These are phyloP conservation scores for Lactarius sanguifluus DNA, from an alignment of 768 basidiomycete genomes.

Conservation along the genomic window DNA sequence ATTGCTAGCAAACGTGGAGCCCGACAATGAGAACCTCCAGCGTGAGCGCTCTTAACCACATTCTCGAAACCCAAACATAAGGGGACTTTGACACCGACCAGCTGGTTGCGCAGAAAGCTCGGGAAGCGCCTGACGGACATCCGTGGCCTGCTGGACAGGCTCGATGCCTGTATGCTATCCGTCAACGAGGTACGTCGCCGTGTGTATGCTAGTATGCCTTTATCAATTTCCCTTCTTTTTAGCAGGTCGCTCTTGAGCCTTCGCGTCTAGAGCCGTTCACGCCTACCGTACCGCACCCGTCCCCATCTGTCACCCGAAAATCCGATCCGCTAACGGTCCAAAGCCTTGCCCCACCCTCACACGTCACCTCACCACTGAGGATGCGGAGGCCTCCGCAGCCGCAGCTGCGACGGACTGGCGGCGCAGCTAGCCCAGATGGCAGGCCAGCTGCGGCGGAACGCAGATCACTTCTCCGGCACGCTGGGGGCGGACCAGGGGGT, in stretches of 20 bases:
- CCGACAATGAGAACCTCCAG: slow-evolving; percentile 17
- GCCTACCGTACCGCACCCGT: slow-evolving; percentile 50
- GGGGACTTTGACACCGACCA: background rate
- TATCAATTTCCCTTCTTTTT: background rate
- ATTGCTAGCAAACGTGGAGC: slow-evolving; percentile 14
- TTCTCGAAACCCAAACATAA: background rate
- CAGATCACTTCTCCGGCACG: slow-evolving; percentile 69
- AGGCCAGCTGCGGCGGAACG: slow-evolving; percentile 76
- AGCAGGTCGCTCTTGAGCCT: slow-evolving; percentile 45
- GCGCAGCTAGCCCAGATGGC: slow-evolving; percentile 55
- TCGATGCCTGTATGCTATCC: slow-evolving; percentile 53
- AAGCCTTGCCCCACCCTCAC: slow-evolving; percentile 26
- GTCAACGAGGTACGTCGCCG: slow-evolving; percentile 52
- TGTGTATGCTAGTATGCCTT: background rate
- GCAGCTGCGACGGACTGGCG: background rate
- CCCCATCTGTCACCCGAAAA: slow-evolving; percentile 23
- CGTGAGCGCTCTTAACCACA: slow-evolving; percentile 7
- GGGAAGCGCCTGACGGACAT: slow-evolving; percentile 35
- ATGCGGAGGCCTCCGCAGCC: background rate
- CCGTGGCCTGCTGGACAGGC: slow-evolving; percentile 50
- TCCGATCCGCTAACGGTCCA: slow-evolving; percentile 43
- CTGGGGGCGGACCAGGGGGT: slow-evolving; percentile 74
- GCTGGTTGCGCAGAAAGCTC: no score
- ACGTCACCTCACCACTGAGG: slow-evolving; percentile 13
- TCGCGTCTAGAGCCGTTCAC: slow-evolving; percentile 30